These are phyloP conservation scores for Microbotryum violaceum DNA, from an alignment of 1,284 basidiomycete genomes.

Conservation along the genomic window DNA sequence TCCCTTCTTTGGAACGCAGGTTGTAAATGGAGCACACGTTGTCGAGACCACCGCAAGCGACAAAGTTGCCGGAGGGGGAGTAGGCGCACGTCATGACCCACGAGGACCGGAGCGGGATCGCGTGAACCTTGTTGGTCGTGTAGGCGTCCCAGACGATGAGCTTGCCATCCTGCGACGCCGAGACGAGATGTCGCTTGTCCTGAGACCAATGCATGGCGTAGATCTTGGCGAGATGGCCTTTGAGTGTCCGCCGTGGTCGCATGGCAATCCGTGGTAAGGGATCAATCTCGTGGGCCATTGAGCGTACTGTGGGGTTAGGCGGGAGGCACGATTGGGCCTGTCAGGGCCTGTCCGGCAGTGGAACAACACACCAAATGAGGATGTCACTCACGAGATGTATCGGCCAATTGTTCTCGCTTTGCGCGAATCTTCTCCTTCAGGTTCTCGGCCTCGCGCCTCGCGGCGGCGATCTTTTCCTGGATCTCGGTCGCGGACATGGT, in stretches of 20 bases:
- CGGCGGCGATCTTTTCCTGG: slow-evolving; percentile 68
- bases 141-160: slow-evolving; percentile 99
- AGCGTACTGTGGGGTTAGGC: slow-evolving; percentile 55
- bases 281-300: slow-evolving; percentile 93
- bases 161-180: slow-evolving; percentile 97
- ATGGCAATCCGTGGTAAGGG: slow-evolving; percentile 90
- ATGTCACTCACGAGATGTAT: slow-evolving; percentile 75
- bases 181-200: slow-evolving; percentile 93
- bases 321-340: neutral
- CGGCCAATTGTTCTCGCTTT: slow-evolving; percentile 88
- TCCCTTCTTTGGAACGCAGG: slow-evolving; percentile 50
- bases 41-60: slow-evolving; percentile 97
- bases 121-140: slow-evolving; percentile 98
- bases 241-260: slow-evolving; percentile 86
- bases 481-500: slow-evolving; percentile 35
- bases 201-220: slow-evolving; percentile 99
- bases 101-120: slow-evolving; percentile 89
- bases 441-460: slow-evolving; percentile 88
- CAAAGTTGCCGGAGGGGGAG: slow-evolving; percentile 89
- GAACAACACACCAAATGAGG: neutral
- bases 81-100: slow-evolving; percentile 99
- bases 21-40: slow-evolving; percentile 99
- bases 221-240: slow-evolving; percentile 97
- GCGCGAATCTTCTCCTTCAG: slow-evolving; percentile 96
- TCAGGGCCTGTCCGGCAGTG: neutral